Evolutionary conservation across 768 basidiomycete genomes (phyloP), one percentile per base, ranked within the genome.

Genomic region (Tylopilus vinaceipallidus): DNA sequence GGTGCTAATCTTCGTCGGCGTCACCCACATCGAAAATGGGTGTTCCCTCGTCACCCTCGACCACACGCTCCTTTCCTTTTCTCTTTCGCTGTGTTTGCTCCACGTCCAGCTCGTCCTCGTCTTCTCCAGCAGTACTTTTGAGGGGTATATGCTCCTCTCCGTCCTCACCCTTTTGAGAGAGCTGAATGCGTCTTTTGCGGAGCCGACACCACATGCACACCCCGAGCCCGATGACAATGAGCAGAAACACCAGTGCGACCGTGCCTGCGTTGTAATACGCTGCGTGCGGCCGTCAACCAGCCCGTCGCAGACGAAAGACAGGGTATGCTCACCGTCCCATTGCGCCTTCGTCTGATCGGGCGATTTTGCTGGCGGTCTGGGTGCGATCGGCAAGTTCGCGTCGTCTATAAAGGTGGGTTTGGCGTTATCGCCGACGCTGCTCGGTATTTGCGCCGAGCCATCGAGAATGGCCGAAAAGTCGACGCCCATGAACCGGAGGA

Each of bases 181-280:
- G 74, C 52, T 12, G 74, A 68, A 47, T 60, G 50, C 52, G 60
- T 42, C 50, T 41, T 26, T 29, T 62, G 11, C 60, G 60, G 6
- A 65, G 57, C 34, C 91, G 84, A 70, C 81, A 90, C 84, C 88
- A 98, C 48, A 95, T 73, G 68, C 88, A 91, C 10, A 79, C 68
- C 0, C 83, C 90, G 45, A 94, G 80, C 14, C 75, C 76, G 17
- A 81, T 61, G 30, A 81, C 74, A 49, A 95, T 77, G 46, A 97
- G 68, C 3, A 95, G 62, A 34, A 98, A 76, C 20, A 95, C 83
- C n/a, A 94, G 72, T 3, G 87, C 84, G 1, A 87, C 89, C 0
- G 92, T 93, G 11, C 91, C 92, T 29, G 91, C 88, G 52, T 95
- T 95, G 66, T 95, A 97, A 66, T 94, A 95, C n/a, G 91, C 94